Percentiles rank a stretch among this genome's conserved stretches.
Evolutionary conservation across 371 early-diverging fungal genomes (phyloP).

Genomic region (Actinomortierella ambigua): DNA sequence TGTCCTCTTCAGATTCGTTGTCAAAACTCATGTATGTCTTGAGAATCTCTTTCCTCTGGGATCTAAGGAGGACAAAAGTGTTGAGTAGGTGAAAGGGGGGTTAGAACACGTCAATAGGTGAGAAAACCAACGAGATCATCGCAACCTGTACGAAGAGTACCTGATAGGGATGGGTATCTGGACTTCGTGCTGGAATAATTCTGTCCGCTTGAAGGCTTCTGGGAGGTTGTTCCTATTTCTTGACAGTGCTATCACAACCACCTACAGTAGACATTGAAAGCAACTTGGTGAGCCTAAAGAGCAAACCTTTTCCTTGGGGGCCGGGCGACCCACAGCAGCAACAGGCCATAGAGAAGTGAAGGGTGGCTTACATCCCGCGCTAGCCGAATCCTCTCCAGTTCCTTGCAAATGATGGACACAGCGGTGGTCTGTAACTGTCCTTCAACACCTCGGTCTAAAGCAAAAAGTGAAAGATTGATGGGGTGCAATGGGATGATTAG

Average conservation of each 20-base stretch:
- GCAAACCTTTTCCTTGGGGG: no score
- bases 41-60: slow-evolving; percentile 37
- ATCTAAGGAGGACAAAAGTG: slow-evolving; percentile 11
- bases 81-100: background rate
- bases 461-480: no score
- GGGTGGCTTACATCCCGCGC: slow-evolving; percentile 20
- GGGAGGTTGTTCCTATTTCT: slow-evolving; percentile 26
- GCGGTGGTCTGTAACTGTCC: slow-evolving; percentile 20
- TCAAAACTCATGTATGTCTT: slow-evolving; percentile 1
- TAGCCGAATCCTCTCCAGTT: slow-evolving; percentile 22
- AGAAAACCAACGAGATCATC: background rate
- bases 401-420: slow-evolving; percentile 21
- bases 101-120: background rate
- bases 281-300: no score
- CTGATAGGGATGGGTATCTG: slow-evolving; percentile 24
- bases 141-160: no score
- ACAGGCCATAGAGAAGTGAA: no score
- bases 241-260: slow-evolving; percentile 32
- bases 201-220: slow-evolving; percentile 18
- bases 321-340: no score
- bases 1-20: background rate
- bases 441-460: slow-evolving; percentile 29
- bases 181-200: slow-evolving; percentile 34
- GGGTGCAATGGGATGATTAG: no score
- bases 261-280: slow-evolving; percentile 16